Evolutionary conservation across 257 asterid genomes (phyloP).

Genomic region (Anisodus acutangulus): DNA sequence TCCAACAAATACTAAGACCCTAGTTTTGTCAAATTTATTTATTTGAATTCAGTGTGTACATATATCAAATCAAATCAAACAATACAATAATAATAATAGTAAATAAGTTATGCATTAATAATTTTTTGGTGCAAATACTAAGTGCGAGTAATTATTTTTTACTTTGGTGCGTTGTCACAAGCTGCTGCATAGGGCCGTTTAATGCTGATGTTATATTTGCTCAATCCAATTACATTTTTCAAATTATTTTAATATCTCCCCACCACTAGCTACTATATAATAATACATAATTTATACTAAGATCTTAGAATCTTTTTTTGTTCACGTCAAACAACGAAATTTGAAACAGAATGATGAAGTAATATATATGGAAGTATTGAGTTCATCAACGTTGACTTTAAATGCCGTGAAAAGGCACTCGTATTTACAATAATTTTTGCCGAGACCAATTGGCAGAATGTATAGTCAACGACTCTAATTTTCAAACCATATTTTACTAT

Average conservation of each 20-base stretch:
- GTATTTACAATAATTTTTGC: constrained; percentile 31
- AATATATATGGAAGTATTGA: background rate
- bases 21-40: background rate
- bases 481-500: too few species aligned
- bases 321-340: background rate
- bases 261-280: background rate
- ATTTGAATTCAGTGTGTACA: background rate
- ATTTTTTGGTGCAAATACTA: background rate
- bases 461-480: constrained; percentile 24
- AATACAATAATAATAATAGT: background rate
- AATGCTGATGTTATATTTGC: too few species aligned
- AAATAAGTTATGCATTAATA: background rate
- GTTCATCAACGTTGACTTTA: constrained; percentile 27
- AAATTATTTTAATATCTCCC: background rate
- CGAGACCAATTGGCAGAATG: constrained; percentile 27
- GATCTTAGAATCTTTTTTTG: background rate
- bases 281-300: background rate
- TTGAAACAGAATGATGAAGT: constrained; percentile 18
- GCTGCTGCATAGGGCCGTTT: too few species aligned
- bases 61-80: background rate
- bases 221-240: background rate
- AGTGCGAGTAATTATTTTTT: background rate
- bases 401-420: constrained; percentile 38
- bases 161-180: too few species aligned
- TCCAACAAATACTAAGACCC: background rate